Evolutionary conservation across 163 green algal species (phyloP), one percentile per base, ranked within the genome.

Genomic region (Smithsoniella earleae): DNA sequence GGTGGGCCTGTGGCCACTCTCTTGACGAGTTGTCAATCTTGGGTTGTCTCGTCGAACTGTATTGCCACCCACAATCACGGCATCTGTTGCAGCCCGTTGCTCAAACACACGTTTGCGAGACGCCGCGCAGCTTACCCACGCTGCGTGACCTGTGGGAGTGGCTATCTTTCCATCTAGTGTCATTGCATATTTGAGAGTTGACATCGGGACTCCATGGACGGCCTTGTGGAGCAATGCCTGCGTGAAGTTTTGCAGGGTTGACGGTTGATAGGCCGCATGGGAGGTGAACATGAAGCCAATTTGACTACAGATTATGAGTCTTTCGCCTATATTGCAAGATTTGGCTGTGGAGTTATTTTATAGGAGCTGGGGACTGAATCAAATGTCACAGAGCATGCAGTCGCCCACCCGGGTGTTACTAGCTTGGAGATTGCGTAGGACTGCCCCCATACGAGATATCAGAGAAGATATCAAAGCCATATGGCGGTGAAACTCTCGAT

Each of bases 141-240:
- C 86, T 34, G 84, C 85, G 80, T 99, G 93, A 3, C 94, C 94
- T 20, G 75, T 81, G 44, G 82, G 76, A 2, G 92, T 91, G 6
- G 95, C 95, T 38, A 98, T 99, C 83, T 98, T 98, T 46, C 95
- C 95, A 75, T 99, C 95, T 46, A 97, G 76, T 3, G 95, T 99
- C 94, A 98, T 98, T 2, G 95, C 95, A 76, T 98, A 99, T 79
- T 99, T 99, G 28, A 98, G 86, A 30, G 97, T 78, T 16, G 85
- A 90, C 66, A 98, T 83, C 0, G 95, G 95, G 37, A 85, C 75
- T 2, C 84, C 66, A 16, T 85, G 86, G 2, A 80, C 85, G 0
- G 84, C 87, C 30, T 88, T 77, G 79, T 97, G 92, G 36, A 98
- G 77, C 73, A 98, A 78, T 22, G 88, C 73, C 75, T 84, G 76